Evolutionary conservation across 2,329 filamentous ascomycete species (phyloP).

Genomic region (Daldinia sp.): DNA sequence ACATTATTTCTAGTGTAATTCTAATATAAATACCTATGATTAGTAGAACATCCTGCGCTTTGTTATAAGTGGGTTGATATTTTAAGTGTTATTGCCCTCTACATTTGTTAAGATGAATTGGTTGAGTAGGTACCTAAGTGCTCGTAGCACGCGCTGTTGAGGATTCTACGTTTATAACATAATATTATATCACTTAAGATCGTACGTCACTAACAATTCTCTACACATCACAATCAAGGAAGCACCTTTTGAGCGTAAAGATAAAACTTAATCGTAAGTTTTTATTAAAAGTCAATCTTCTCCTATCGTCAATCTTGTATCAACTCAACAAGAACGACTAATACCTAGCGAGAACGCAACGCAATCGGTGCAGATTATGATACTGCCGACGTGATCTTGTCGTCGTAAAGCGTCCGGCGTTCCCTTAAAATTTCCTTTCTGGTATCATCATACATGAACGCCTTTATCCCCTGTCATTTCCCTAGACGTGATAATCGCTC

Average conservation of each 20-base stretch:
- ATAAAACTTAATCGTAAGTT: not conserved
- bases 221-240: not conserved
- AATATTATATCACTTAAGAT: not conserved
- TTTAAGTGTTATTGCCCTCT: no score
- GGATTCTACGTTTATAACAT: no score
- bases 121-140: no score
- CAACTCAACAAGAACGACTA: not conserved
- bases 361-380: constrained; percentile 14
- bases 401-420: constrained; percentile 27
- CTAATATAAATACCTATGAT: no score
- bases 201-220: not conserved
- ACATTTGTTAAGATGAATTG: no score
- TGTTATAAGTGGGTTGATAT: no score
- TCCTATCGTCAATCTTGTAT: not conserved
- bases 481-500: constrained; percentile 39
- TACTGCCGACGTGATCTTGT: constrained; percentile 9
- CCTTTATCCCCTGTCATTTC: constrained; percentile 39
- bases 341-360: constrained; percentile 20
- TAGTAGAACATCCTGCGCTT: no score
- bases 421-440: constrained; percentile 35
- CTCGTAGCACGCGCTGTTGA: no score
- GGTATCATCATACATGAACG: constrained; percentile 43
- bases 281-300: not conserved
- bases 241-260: not conserved
- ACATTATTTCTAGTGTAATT: no score